These are phyloP conservation scores for Trichoderma sp. DNA, from an alignment of 2,329 filamentous ascomycete species.

Conservation along the genomic window DNA sequence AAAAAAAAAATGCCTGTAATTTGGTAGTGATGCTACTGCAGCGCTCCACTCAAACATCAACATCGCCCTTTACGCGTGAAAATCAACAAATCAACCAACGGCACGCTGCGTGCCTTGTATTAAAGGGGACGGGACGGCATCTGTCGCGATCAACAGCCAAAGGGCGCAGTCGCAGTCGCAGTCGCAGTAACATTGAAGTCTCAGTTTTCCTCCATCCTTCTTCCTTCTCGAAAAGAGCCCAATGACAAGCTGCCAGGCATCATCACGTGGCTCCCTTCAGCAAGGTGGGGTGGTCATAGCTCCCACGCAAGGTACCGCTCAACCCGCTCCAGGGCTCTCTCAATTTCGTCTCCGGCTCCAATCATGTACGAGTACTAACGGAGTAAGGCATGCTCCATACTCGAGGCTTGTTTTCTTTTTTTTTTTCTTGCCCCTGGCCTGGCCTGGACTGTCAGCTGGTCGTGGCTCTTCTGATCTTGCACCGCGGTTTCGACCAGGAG, in stretches of 20 bases:
- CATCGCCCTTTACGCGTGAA: background rate
- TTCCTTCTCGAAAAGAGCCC: background rate
- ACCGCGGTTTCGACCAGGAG: background rate
- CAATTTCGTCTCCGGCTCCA: background rate
- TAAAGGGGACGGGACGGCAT: background rate
- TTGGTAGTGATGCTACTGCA: background rate
- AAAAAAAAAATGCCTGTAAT: background rate
- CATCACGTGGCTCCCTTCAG: conserved; percentile 11
- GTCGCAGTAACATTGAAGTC: background rate
- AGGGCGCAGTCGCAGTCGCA: background rate
- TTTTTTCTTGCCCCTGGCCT: background rate
- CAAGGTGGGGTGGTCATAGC: conserved; percentile 14
- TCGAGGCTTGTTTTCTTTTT: conserved; percentile 1
- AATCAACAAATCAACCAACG: background rate
- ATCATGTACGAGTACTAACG: background rate
- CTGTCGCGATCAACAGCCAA: background rate
- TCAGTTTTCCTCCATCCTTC: background rate
- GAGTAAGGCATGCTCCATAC: background rate
- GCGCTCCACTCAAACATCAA: conserved; percentile 12
- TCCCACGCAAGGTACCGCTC: conserved; percentile 14
- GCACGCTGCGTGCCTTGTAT: background rate
- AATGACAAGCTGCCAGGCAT: conserved; percentile 2
- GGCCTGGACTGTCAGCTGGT: background rate
- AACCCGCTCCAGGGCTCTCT: background rate
- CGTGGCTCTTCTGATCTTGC: conserved; percentile 10